Conservation (phyloP, 2,329 filamentous ascomycete genomes). For the Nothopassalora personata region DNA sequence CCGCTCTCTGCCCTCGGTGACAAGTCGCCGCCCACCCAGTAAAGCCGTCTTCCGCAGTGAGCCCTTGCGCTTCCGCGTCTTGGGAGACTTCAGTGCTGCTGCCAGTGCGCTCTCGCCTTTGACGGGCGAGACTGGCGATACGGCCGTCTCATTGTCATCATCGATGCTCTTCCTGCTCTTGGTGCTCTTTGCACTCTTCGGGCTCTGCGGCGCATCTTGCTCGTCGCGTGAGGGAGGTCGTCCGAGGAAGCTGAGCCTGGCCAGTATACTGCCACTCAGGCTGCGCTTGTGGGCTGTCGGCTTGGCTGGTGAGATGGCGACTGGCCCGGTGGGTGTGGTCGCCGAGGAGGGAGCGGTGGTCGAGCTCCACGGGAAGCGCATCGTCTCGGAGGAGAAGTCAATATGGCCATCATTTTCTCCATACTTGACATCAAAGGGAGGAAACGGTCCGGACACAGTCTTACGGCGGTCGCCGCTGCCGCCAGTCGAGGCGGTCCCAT, state of each 20-base stretch:
- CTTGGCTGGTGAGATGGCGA: not conserved
- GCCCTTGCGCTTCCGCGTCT: slow-evolving; percentile 67
- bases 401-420: slow-evolving; percentile 10
- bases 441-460: slow-evolving; percentile 19
- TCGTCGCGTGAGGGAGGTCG: slow-evolving; percentile 21
- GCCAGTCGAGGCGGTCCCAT: slow-evolving; percentile 28
- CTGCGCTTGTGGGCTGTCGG: slow-evolving; percentile 46
- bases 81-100: slow-evolving; percentile 24
- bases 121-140: slow-evolving; percentile 23
- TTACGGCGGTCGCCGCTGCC: slow-evolving; percentile 22
- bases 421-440: slow-evolving; percentile 9
- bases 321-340: slow-evolving; percentile 15
- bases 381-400: slow-evolving; percentile 13
- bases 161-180: slow-evolving; percentile 29
- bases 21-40: slow-evolving; percentile 60
- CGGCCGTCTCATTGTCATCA: slow-evolving; percentile 28
- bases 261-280: slow-evolving; percentile 61
- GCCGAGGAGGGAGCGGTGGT: slow-evolving; percentile 23
- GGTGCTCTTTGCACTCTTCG: slow-evolving; percentile 25
- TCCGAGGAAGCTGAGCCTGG: slow-evolving; percentile 65
- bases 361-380: slow-evolving; percentile 27
- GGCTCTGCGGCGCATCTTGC: slow-evolving; percentile 25
- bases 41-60: slow-evolving; percentile 84
- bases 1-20: slow-evolving; percentile 56
- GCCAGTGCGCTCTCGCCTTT: slow-evolving; percentile 22